Evolutionary conservation across 352 stramenopile species (phyloP).

Genomic region (Phytophthora tubulina): DNA sequence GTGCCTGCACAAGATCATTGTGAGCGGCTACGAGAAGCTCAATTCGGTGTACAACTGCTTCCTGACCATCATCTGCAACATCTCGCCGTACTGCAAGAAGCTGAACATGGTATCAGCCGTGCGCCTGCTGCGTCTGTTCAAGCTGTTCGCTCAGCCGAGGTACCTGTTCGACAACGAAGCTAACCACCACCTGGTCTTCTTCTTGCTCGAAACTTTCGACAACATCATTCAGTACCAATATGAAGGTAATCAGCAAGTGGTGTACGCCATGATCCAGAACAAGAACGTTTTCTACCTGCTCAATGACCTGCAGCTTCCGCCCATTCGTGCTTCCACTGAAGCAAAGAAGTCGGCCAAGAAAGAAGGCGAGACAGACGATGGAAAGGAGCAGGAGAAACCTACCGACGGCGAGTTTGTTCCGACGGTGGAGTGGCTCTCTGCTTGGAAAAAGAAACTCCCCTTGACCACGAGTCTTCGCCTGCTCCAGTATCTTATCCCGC

Average conservation of each 20-base stretch:
- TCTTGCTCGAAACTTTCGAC: slow-evolving; percentile 98
- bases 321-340: slow-evolving; percentile 65
- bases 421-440: slow-evolving; percentile 94
- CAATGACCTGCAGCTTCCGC: slow-evolving; percentile 91
- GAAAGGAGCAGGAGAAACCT: slow-evolving; percentile 12
- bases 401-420: slow-evolving; percentile 79
- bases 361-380: slow-evolving; percentile 25
- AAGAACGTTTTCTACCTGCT: slow-evolving; percentile 95
- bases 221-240: slow-evolving; percentile 99
- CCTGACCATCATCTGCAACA: slow-evolving; percentile 99
- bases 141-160: slow-evolving; percentile 95
- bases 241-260: slow-evolving; percentile 96
- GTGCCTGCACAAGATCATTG: slow-evolving; percentile 98
- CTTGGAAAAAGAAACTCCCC: slow-evolving; percentile 95
- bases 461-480: slow-evolving; percentile 96
- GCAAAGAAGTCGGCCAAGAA: slow-evolving; percentile 25
- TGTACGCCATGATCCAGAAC: slow-evolving; percentile 98
- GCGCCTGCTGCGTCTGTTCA: slow-evolving; percentile 97
- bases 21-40: slow-evolving; percentile 97
- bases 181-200: slow-evolving; percentile 96
- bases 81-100: slow-evolving; percentile 97
- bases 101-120: slow-evolving; percentile 96
- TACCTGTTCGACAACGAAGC: slow-evolving; percentile 96
- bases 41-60: slow-evolving; percentile 99
- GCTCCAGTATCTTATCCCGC: slow-evolving; percentile 95